phyloP scores from a whole-genome alignment of 2,329 filamentous ascomycete species.

The Sphaerulina musiva region DNA sequence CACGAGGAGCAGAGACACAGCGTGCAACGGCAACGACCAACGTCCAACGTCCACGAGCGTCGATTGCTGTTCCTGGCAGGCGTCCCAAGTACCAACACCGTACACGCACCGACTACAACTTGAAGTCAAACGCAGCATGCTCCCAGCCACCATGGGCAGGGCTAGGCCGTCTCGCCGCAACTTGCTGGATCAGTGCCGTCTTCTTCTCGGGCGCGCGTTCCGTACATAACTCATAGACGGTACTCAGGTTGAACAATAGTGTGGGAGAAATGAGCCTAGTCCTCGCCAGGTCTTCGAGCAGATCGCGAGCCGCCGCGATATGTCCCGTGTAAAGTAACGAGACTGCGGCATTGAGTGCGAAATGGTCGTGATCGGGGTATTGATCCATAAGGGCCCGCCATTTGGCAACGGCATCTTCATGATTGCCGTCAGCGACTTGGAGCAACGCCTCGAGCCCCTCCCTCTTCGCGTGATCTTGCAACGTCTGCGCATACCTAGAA shows the following conservation, averaged over 20 bases:
- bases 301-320: constrained; percentile 61
- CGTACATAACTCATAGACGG: constrained; percentile 85
- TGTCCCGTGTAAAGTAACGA: constrained; percentile 74
- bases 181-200: constrained; percentile 51
- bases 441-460: constrained; percentile 61
- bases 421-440: constrained; percentile 71
- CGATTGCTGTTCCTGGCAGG: no score
- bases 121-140: constrained; percentile 28
- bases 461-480: constrained; percentile 21
- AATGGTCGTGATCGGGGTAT: constrained; percentile 56
- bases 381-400: constrained; percentile 53
- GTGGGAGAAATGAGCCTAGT: constrained; percentile 64
- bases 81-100: not conserved
- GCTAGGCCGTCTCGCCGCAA: constrained; percentile 19
- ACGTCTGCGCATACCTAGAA: constrained; percentile 7
- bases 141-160: constrained; percentile 30
- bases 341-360: constrained; percentile 75
- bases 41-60: no score
- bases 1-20: no score
- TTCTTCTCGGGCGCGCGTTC: constrained; percentile 69
- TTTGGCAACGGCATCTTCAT: constrained; percentile 53
- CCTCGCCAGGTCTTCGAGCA: constrained; percentile 62
- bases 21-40: no score
- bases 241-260: constrained; percentile 81
- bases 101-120: constrained; percentile 19